phyloP scores from a whole-genome alignment of 2,329 filamentous ascomycete genomes.

The Hymenoscyphus fraxineus region DNA sequence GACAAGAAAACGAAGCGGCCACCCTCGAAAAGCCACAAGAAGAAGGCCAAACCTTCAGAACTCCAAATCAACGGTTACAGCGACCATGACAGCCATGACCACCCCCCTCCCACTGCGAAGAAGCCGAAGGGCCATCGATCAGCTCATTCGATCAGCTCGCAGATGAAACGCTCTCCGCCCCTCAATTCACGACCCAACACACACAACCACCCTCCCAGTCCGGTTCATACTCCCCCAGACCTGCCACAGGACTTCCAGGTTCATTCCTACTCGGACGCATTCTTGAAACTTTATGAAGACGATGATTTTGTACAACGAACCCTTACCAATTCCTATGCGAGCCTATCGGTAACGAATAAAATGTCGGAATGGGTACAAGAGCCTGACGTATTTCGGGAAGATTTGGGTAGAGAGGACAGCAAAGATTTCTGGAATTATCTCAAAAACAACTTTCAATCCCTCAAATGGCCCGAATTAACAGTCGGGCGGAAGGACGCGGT shows the following conservation, averaged over 20 bases:
- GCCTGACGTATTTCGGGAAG: conserved; percentile 61
- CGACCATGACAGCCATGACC: conserved; percentile 46
- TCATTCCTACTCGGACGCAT: conserved; percentile 70
- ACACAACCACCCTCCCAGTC: conserved; percentile 62
- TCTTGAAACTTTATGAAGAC: conserved; percentile 69
- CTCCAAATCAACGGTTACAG: conserved; percentile 65
- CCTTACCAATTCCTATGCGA: conserved; percentile 72
- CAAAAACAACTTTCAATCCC: conserved; percentile 31
- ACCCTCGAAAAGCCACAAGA: conserved; percentile 79
- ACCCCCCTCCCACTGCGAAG: conserved; percentile 60
- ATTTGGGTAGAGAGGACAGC: conserved; percentile 59
- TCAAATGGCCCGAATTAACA: conserved; percentile 31
- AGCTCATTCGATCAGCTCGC: conserved; percentile 71
- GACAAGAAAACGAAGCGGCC: conserved; percentile 73
- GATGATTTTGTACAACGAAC: conserved; percentile 54
- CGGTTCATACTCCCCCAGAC: conserved; percentile 70
- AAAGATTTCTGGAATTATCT: conserved; percentile 64
- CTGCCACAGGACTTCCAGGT: conserved; percentile 55
- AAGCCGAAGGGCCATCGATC: conserved; percentile 80
- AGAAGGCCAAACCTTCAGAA: conserved; percentile 72
- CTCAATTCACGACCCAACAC: conserved; percentile 59
- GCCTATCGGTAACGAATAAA: conserved; percentile 68
- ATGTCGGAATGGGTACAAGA: conserved; percentile 78
- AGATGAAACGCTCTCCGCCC: conserved; percentile 60
- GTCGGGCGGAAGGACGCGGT: conserved; percentile 27